Evolutionary conservation across 225 moss, liverwort and hornwort genomes (phyloP).

Genomic region (Physcomitrium patens): DNA sequence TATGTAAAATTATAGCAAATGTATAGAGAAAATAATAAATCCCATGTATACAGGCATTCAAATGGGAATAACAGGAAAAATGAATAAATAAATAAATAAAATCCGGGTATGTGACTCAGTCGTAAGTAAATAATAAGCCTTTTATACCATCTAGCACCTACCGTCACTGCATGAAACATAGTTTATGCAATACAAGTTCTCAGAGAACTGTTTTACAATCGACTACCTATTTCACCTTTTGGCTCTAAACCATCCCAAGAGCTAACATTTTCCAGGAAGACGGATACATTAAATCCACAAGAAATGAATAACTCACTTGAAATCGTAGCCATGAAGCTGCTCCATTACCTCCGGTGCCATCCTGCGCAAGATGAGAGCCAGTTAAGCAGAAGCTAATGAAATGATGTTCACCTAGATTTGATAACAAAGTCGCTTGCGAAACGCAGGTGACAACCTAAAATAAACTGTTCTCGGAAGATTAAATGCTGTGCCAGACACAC

Average conservation of each 20-base stretch:
- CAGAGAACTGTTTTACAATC: too few relatives aligned
- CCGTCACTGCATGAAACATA: too few relatives aligned
- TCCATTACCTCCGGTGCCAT: slow-evolving; percentile 97
- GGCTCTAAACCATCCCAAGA: slow-evolving; percentile 1
- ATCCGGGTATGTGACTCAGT: too few relatives aligned
- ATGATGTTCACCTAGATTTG: not conserved
- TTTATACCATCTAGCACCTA: too few relatives aligned
- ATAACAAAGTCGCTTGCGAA: not conserved
- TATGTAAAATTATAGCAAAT: not conserved
- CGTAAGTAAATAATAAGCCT: too few relatives aligned
- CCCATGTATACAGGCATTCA: not conserved
- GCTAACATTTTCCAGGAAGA: slow-evolving; percentile 2
- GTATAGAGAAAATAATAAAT: not conserved
- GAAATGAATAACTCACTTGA: slow-evolving; percentile 44
- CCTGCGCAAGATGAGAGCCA: slow-evolving; percentile 27
- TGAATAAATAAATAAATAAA: too few relatives aligned
- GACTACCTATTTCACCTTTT: not conserved
- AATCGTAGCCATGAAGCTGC: slow-evolving; percentile 81
- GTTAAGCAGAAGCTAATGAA: not conserved
- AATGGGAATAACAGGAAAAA: not conserved
- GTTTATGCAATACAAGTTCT: too few relatives aligned
- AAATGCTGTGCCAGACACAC: not conserved
- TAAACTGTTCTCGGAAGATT: not conserved
- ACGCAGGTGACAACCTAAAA: not conserved
- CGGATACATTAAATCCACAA: slow-evolving; percentile 9